These are phyloP conservation scores for Chrysosporium queenslandicum DNA, from an alignment of 2,329 filamentous ascomycete genomes.

Conservation along the genomic window DNA sequence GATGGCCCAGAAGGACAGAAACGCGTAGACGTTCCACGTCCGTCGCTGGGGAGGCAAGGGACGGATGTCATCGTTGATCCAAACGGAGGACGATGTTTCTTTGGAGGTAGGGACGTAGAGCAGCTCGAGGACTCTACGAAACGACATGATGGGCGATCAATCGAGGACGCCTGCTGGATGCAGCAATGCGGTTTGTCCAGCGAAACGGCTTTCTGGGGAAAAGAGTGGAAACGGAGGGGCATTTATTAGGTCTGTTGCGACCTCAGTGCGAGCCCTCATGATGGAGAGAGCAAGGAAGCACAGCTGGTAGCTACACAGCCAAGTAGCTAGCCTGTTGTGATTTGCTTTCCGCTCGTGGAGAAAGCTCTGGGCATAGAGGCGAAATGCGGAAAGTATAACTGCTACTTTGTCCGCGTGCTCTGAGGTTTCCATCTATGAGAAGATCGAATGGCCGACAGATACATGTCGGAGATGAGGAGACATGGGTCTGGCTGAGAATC, in stretches of 20 bases:
- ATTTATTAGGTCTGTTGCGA: not conserved
- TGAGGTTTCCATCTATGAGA: too few species aligned
- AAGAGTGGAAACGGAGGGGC: not conserved
- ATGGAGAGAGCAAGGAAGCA: too few species aligned
- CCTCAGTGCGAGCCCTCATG: too few species aligned
- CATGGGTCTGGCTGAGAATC: too few species aligned
- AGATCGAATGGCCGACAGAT: too few species aligned
- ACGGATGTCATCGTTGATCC: conserved; percentile 25
- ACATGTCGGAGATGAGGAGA: too few species aligned
- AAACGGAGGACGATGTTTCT: conserved; percentile 15
- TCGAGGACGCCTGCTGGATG: not conserved
- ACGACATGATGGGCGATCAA: not conserved
- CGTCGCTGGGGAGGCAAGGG: conserved; percentile 23
- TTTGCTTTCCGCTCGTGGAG: not conserved
- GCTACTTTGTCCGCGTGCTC: too few species aligned
- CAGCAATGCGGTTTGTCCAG: not conserved
- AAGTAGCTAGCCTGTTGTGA: too few species aligned
- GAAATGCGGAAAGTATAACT: not conserved
- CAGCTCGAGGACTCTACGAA: conserved; percentile 1
- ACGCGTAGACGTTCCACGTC: conserved; percentile 23
- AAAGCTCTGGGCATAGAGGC: not conserved
- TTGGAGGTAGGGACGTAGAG: conserved; percentile 9
- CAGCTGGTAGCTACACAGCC: too few species aligned
- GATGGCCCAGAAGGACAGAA: conserved; percentile 18
- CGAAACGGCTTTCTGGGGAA: not conserved